Conservation (phyloP, 495 filamentous ascomycete species). For the Halenospora varia region DNA sequence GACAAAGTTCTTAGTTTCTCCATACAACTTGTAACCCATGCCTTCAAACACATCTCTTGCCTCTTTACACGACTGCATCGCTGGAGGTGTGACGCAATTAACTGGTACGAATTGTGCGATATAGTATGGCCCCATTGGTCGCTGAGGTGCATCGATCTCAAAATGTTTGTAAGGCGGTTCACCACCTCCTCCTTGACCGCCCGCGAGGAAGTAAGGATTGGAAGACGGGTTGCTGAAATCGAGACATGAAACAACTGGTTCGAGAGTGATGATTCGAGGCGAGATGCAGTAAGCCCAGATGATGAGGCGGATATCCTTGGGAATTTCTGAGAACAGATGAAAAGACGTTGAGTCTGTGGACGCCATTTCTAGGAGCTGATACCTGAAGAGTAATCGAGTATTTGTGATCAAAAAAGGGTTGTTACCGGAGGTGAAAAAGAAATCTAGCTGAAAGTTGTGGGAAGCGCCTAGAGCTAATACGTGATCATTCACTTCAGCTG, state of each 20-base stretch:
- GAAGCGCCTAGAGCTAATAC: no score
- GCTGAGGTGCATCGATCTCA: background rate
- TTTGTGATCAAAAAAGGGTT: no score
- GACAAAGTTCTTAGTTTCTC: no score
- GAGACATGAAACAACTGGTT: background rate
- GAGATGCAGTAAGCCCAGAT: conserved; percentile 7
- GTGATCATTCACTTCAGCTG: no score
- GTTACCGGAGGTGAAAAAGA: no score
- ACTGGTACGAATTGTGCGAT: background rate
- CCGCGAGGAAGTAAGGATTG: background rate
- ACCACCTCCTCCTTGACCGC: background rate
- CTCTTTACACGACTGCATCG: background rate
- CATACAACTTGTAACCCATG: background rate
- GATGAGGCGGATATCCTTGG: conserved; percentile 14
- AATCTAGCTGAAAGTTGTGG: no score
- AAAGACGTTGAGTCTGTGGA: background rate
- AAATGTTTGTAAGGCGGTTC: background rate
- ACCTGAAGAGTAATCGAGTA: no score
- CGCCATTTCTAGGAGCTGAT: no score
- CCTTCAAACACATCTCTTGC: background rate
- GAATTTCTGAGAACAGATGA: conserved; percentile 10
- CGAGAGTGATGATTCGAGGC: background rate
- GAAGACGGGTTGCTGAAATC: background rate
- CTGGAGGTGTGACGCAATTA: background rate
- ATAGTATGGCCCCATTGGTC: background rate